Conservation (phyloP, 768 basidiomycete genomes). For the Suillus decipiens region DNA sequence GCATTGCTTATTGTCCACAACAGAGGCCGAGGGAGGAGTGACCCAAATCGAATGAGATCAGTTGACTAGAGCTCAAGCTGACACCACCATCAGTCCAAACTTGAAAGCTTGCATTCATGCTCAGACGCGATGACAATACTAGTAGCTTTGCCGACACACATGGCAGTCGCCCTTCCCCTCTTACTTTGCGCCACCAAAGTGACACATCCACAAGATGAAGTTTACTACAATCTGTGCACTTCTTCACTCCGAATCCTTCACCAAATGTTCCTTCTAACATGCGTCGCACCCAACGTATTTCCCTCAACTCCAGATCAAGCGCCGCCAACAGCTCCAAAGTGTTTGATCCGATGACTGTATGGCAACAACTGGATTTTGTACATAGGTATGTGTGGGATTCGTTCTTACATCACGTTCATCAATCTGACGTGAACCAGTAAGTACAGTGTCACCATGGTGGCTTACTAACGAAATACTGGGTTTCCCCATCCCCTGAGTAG, state of each 20-base stretch:
- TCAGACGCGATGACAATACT: not conserved
- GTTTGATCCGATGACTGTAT: not conserved
- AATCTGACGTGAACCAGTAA: conserved; percentile 35
- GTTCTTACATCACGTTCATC: not conserved
- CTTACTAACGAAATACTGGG: conserved; percentile 46
- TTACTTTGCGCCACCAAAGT: not conserved
- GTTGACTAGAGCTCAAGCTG: too few species aligned
- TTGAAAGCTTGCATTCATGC: not conserved
- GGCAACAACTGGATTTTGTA: not conserved
- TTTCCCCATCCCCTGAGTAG: conserved; percentile 29
- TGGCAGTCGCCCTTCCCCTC: not conserved
- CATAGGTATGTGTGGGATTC: not conserved
- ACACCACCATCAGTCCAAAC: too few species aligned
- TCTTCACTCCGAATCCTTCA: not conserved
- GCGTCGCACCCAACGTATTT: not conserved
- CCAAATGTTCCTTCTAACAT: not conserved
- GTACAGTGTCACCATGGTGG: conserved; percentile 39
- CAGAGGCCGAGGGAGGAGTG: too few species aligned
- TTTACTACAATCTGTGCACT: not conserved
- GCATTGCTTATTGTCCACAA: too few species aligned
- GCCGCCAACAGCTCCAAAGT: not conserved
- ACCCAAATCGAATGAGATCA: too few species aligned
- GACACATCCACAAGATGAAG: not conserved
- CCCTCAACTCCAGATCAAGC: not conserved
- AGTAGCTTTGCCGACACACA: not conserved